Evolutionary conservation across 805 yeast genomes (phyloP), one percentile per base, ranked within the genome.

Genomic region (Blastobotrys peoriensis): DNA sequence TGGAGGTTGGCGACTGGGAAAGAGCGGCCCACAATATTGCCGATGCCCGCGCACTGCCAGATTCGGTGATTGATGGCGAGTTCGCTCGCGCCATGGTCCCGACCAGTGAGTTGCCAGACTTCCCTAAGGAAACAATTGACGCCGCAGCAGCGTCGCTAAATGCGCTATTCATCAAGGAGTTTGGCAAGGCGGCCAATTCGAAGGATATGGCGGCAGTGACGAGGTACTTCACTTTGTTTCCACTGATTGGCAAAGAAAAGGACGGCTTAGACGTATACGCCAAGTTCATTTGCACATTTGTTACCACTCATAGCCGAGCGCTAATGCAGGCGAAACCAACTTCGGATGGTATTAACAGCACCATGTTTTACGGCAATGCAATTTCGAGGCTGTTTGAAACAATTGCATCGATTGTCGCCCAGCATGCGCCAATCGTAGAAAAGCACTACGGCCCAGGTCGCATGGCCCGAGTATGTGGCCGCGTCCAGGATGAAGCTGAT

Each of bases 31-130:
- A 67, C 43, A 75, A 87, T 15, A 82, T 88, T 3, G 58, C 65
- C 45, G 67, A 66, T 21, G 78, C 83, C 3, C 66, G 74, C 38
- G 45, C 59, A 4, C 64, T 91, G 33, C 86, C 94, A 0, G 53
- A 62, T 1, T 72, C 69, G 1, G 54, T 74, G 4, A 59, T 83
- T 13, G 67, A 64, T 13, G 89, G 95, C 16, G 69, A 75, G 44
- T 88, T 83, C 62, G 91, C 95, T 1, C 74, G 79, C 40, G 79
- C 73, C 37, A 85, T 84, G 56, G 91, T 91, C 15, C 98, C 98
- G 0, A 79, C 95, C 0, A 70, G 83, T 8, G 94, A 86, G 45
- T 71, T 88, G 13, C 95, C 96, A 0, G 95, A 86, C 41, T 66
- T 75, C 42, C 98, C 98, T 0, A 57, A 61, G 6, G 71, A 65